Evolutionary conservation across 305 asterid genomes (phyloP).

Genomic region (Fraxinus velutina): DNA sequence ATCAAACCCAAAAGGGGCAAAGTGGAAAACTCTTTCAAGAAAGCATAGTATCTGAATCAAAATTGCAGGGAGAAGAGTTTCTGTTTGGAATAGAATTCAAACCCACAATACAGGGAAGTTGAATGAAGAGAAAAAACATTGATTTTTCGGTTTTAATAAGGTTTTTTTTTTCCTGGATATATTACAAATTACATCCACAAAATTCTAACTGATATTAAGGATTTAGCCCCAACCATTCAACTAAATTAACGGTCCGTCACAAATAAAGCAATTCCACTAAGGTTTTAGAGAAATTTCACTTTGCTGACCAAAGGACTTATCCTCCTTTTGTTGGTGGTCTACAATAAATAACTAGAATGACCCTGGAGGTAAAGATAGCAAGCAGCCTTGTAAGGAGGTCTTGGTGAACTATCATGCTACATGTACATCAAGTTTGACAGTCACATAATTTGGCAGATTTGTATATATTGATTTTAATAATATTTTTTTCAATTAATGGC

Average conservation of each 20-base stretch:
- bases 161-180: background rate
- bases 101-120: background rate
- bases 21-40: background rate
- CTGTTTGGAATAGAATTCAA: constrained; percentile 3
- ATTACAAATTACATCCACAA: constrained; percentile 10
- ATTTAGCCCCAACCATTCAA: background rate
- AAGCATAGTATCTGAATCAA: background rate
- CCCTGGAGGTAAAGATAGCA: background rate
- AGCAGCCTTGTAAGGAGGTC: background rate
- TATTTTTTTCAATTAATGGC: too few species aligned
- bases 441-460: too few species aligned
- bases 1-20: constrained; percentile 21
- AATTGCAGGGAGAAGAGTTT: constrained; percentile 8
- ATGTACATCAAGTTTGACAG: too few species aligned
- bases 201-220: background rate
- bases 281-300: background rate
- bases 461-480: too few species aligned
- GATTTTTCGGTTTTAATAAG: background rate
- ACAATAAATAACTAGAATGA: too few species aligned
- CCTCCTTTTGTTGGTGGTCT: too few species aligned
- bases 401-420: too few species aligned
- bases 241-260: background rate
- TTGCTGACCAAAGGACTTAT: background rate
- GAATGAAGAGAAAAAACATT: background rate
- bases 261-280: background rate